phyloP scores from a whole-genome alignment of 1,284 basidiomycete species.

The Singerocomus inundabilis region DNA sequence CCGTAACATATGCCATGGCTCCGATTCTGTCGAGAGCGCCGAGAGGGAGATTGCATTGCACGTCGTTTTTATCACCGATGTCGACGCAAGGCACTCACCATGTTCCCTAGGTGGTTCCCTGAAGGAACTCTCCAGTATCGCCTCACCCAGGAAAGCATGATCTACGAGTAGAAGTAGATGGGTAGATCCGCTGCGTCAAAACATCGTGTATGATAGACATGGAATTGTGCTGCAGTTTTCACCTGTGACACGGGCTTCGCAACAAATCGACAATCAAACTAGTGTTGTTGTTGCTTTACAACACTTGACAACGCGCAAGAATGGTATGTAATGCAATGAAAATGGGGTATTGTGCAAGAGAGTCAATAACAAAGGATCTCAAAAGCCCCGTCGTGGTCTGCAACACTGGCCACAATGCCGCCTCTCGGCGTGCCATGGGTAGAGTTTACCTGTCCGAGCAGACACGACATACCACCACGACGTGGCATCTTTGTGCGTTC shows the following conservation, averaged over 20 bases:
- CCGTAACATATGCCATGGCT: constrained; percentile 94
- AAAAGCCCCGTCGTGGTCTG: constrained; percentile 4
- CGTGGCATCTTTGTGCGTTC: constrained; percentile 3
- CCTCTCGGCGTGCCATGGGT: constrained; percentile 32
- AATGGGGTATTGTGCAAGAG: constrained; percentile 24
- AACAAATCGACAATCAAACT: constrained; percentile 5
- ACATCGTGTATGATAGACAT: constrained; percentile 27
- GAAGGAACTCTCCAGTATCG: constrained; percentile 80
- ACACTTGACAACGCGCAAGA: not conserved
- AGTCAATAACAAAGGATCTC: constrained; percentile 4
- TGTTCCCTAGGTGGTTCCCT: constrained; percentile 71
- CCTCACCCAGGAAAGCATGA: constrained; percentile 66
- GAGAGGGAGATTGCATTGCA: constrained; percentile 91
- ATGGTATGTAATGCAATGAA: constrained; percentile 18
- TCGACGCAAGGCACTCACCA: constrained; percentile 12
- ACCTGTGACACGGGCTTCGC: not conserved
- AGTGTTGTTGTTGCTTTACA: constrained; percentile 5
- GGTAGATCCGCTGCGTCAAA: constrained; percentile 17
- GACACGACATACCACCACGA: constrained; percentile 8
- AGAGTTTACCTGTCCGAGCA: constrained; percentile 7
- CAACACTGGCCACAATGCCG: constrained; percentile 6
- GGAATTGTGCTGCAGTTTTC: not conserved
- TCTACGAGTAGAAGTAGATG: constrained; percentile 68
- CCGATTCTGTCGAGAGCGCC: constrained; percentile 87
- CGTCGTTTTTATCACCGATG: constrained; percentile 33